Percentiles rank a stretch among this genome's conserved stretches.
Conservation (phyloP, 176 grass and related monocot species). For the Avena atlantica region DNA sequence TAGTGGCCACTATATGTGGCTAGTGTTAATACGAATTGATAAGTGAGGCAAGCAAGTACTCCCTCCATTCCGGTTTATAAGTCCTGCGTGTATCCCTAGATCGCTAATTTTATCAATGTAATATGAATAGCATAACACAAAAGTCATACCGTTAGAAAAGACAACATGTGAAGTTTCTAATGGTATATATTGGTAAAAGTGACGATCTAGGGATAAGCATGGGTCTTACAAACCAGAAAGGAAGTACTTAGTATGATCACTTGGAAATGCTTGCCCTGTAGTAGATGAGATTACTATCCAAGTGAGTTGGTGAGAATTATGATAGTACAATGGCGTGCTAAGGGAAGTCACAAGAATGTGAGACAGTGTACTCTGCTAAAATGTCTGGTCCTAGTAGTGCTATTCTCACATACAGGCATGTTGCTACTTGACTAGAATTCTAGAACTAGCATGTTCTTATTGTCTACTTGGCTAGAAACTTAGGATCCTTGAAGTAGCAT, state of each 20-base stretch:
- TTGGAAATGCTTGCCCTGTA: background rate
- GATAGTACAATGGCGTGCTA: background rate
- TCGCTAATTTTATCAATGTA: too few species aligned
- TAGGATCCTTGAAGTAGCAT: background rate
- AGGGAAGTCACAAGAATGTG: background rate
- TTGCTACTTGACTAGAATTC: background rate
- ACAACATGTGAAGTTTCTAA: too few species aligned
- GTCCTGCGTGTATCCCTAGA: too few species aligned
- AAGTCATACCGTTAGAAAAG: too few species aligned
- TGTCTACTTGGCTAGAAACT: background rate
- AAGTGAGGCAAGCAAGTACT: background rate
- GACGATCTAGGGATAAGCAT: too few species aligned
- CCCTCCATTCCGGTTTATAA: too few species aligned
- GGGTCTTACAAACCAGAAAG: too few species aligned
- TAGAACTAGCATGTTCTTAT: background rate
- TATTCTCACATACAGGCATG: conserved; percentile 1
- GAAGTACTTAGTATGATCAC: too few species aligned
- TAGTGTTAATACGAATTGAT: background rate
- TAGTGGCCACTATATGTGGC: background rate
- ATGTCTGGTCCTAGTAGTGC: background rate
- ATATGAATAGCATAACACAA: too few species aligned
- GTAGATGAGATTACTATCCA: background rate
- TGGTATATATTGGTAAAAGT: too few species aligned
- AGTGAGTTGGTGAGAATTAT: background rate
- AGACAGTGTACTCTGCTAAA: background rate